phyloP scores from a whole-genome alignment of 108 stramenopile species.

The Pseudonitzschia pungens region DNA sequence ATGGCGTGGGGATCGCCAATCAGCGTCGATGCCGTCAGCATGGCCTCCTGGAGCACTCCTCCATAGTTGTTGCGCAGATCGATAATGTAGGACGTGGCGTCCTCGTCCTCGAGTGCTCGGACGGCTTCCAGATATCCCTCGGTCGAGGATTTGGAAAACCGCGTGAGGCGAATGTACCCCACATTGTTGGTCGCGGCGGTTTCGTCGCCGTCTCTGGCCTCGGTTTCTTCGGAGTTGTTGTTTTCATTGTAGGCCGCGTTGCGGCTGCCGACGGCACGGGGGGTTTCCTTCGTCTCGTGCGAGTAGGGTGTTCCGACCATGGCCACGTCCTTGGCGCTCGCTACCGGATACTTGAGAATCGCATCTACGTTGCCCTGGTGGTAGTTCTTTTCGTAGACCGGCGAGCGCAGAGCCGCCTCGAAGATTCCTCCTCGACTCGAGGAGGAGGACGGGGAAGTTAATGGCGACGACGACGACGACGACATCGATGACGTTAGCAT shows the following conservation, averaged over 20 bases:
- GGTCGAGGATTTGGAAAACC: constrained; percentile 74
- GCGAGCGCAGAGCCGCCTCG: not conserved
- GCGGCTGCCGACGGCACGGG: not conserved
- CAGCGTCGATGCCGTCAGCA: constrained; percentile 78
- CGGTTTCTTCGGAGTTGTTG: not conserved
- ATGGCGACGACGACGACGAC: constrained; percentile 16
- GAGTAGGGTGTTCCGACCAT: not conserved
- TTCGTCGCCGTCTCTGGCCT: not conserved
- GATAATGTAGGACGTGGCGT: constrained; percentile 75
- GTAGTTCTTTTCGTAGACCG: not conserved
- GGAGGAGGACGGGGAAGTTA: constrained; percentile 10
- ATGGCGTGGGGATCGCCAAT: constrained; percentile 77
- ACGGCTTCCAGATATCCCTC: constrained; percentile 66
- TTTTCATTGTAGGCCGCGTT: not conserved
- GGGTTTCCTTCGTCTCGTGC: not conserved
- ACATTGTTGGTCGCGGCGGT: constrained; percentile 36
- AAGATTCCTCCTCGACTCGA: not conserved
- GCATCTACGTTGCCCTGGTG: not conserved
- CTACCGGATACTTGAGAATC: not conserved
- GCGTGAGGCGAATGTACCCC: constrained; percentile 81
- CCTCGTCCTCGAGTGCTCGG: constrained; percentile 58
- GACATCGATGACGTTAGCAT: constrained; percentile 42
- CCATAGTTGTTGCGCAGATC: constrained; percentile 85
- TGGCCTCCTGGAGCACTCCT: constrained; percentile 83
- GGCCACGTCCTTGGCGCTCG: not conserved